Percentiles rank a stretch among this genome's conserved stretches.
phyloP scores from a whole-genome alignment of 306 rosid species.

The Gillenia trifoliata region DNA sequence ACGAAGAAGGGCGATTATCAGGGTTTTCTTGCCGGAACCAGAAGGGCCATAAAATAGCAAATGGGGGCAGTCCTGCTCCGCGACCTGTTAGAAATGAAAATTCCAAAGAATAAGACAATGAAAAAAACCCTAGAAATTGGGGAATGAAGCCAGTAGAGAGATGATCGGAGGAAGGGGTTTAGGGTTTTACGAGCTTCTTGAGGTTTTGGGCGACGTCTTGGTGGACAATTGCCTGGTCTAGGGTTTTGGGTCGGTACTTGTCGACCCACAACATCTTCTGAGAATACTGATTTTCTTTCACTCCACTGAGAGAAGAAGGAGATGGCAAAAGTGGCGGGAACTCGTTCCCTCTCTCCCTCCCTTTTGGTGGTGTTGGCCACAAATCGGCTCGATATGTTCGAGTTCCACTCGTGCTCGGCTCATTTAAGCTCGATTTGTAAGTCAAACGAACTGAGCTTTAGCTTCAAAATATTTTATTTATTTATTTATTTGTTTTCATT shows the following conservation, averaged over 20 bases:
- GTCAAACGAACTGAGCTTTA: too few relatives aligned
- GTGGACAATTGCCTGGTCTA: conserved; percentile 68
- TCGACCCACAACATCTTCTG: conserved; percentile 89
- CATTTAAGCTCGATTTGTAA: too few relatives aligned
- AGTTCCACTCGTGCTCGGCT: too few relatives aligned
- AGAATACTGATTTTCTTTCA: not conserved
- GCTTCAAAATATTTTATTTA: too few relatives aligned
- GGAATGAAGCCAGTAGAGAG: not conserved
- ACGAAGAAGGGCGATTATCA: conserved; percentile 81
- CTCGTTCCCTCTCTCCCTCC: not conserved
- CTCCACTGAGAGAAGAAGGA: not conserved
- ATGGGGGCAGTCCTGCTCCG: conserved; percentile 95
- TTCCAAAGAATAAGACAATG: not conserved
- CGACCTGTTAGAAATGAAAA: conserved; percentile 35
- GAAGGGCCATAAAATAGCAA: conserved; percentile 91
- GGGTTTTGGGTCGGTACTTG: conserved; percentile 90
- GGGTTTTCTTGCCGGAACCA: conserved; percentile 98
- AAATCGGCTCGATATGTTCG: too few relatives aligned
- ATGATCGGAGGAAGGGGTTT: not conserved
- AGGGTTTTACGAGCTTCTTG: conserved; percentile 63
- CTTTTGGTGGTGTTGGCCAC: too few relatives aligned
- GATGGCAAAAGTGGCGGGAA: not conserved
- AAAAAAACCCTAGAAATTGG: not conserved
- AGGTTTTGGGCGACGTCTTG: conserved; percentile 70
- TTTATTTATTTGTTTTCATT: too few relatives aligned